Evolutionary conservation across 176 grass and related monocot genomes (phyloP).

Genomic region (Carex littledalei): DNA sequence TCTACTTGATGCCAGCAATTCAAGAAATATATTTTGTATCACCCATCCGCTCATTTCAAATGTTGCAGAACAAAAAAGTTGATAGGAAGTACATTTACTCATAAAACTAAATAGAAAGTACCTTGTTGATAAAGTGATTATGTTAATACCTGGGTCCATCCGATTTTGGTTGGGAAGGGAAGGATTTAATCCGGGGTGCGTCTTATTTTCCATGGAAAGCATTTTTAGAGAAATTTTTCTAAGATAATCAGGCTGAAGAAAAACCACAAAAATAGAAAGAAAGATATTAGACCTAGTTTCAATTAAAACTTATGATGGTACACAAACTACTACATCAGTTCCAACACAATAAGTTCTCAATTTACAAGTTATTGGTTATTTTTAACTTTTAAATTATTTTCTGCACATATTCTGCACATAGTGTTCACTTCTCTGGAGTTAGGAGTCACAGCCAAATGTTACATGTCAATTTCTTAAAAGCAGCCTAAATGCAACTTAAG

Average conservation of each 20-base stretch:
- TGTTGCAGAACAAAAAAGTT: neutral
- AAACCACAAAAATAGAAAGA: slow-evolving; percentile 10
- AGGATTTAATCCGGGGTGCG: slow-evolving; percentile 33
- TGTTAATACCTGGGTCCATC: slow-evolving; percentile 39
- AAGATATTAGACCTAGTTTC: slow-evolving; percentile 11
- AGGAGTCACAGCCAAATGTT: neutral
- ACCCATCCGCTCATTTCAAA: neutral
- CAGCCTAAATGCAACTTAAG: neutral
- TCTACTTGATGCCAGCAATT: neutral
- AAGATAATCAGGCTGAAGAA: slow-evolving; percentile 81
- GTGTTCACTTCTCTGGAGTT: neutral
- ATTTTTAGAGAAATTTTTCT: slow-evolving; percentile 94
- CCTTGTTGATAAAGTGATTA: neutral
- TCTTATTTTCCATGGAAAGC: slow-evolving; percentile 84
- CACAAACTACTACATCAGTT: neutral
- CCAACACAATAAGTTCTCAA: neutral
- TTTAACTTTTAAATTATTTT: neutral
- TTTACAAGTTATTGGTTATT: neutral
- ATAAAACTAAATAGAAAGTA: neutral
- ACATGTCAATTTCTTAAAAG: neutral
- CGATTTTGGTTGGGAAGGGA: slow-evolving; percentile 42
- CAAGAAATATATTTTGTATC: neutral
- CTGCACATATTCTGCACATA: neutral
- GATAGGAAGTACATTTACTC: neutral
- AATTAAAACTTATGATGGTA: neutral